Conservation (phyloP, 208 protist species). For the Leishmania gerbilli region DNA sequence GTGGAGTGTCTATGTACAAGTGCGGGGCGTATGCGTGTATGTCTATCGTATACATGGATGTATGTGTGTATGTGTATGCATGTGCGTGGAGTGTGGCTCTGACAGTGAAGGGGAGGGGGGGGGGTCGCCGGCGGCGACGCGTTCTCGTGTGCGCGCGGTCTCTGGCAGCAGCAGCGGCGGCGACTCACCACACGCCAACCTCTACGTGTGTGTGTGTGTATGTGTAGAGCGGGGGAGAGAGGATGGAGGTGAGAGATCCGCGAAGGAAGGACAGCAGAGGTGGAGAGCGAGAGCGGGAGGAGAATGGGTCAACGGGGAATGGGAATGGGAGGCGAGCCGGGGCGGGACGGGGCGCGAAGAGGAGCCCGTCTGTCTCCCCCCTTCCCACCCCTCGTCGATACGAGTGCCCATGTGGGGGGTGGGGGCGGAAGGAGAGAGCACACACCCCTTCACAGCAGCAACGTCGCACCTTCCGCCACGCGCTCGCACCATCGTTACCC, state of each 20-base stretch:
- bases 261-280: background rate
- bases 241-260: background rate
- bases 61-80: background rate
- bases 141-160: background rate
- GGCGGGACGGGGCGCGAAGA: background rate
- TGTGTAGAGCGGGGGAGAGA: background rate
- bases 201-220: background rate
- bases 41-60: constrained; percentile 2
- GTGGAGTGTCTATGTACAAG: background rate
- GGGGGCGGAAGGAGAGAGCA: background rate
- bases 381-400: background rate
- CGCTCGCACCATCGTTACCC: background rate
- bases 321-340: background rate
- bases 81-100: background rate
- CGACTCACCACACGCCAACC: background rate
- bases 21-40: background rate
- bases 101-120: background rate
- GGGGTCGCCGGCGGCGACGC: background rate
- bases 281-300: background rate
- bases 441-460: background rate
- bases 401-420: background rate
- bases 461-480: background rate
- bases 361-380: background rate
- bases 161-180: background rate
- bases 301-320: background rate